Base-by-base conservation (phyloP, 1,139 yeast genomes). In the Debaryomyces psychrophilus region DNA sequence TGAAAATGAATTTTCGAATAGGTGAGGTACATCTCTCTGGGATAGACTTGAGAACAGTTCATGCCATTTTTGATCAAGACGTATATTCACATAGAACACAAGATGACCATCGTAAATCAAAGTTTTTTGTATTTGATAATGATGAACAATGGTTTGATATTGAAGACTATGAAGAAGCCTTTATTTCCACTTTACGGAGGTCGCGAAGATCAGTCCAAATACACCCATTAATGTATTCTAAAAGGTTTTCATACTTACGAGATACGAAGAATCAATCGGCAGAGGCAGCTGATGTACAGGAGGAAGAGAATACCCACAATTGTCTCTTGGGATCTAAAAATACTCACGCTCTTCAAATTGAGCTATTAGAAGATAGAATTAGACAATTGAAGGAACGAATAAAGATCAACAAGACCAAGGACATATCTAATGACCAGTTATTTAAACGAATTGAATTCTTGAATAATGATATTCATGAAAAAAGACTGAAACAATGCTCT, bases 1-100 rank as follows among this genome's bases (percentile, higher is more conserved):
- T 65, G 65, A 75, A 73, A 53, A 76, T 76, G 81, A 66, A 64
- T 44, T 72, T 76, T 56, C 68, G 74, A 54, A 50, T 72, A 18
- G 80, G 77, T 2, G 78, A 75, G 49, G 70, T 73, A 5, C 70
- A 67, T 40, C 58, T 75, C 29, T 54, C 66, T 3, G 70, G 69
- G 4, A 73, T 76, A 33, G 81, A 76, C 51, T 58, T 76, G 50
- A 60, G 81, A 42, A 64, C 67, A 1, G 56, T 73, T 8, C 54
- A 61, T 31, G 69, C 74, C 0, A 49, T 52, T 6, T 72, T 73
- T 49, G 56, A 60, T 23, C 69, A 67, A 38, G 62, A 69, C 41
- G 44, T 66, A 1, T 71, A 70, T 34, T 28, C 44, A 4, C 17
- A 8, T 7, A 42, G 56, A 8, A 53, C 52, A 6, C 48, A 46